These are phyloP conservation scores for Hamiltosporidium tvaerminnensis DNA, from an alignment of 371 early-diverging fungal species.

Conservation along the genomic window DNA sequence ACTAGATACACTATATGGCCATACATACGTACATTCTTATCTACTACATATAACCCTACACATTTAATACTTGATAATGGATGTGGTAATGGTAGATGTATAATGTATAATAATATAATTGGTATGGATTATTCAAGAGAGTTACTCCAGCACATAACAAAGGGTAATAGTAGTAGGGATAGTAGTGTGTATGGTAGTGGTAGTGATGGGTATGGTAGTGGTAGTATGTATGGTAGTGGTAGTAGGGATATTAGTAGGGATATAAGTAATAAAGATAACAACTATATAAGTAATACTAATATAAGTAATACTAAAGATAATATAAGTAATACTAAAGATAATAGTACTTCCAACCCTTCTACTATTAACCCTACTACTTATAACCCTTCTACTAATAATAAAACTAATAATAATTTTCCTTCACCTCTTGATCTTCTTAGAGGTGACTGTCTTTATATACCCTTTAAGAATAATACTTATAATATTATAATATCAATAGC, in stretches of 20 bases:
- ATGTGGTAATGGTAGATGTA: constrained; percentile 50
- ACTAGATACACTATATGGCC: neutral
- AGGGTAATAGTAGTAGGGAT: neutral
- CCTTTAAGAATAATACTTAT: constrained; percentile 27
- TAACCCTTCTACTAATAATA: neutral
- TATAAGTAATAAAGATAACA: neutral
- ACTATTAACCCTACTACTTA: neutral
- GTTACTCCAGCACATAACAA: neutral
- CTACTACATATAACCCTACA: neutral
- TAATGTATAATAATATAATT: constrained; percentile 20
- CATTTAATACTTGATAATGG: constrained; percentile 41
- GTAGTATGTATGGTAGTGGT: neutral
- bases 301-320: neutral
- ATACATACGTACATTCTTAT: neutral
- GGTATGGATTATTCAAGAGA: constrained; percentile 42
- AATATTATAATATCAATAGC: constrained; percentile 47
- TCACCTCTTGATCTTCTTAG: constrained; percentile 13
- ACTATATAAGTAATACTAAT: neutral
- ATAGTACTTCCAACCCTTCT: neutral
- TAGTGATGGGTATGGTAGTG: no score
- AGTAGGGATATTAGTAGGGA: neutral
- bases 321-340: neutral
- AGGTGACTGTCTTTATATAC: constrained; percentile 25
- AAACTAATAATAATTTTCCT: neutral
- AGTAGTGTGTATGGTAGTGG: no score